Evolutionary conservation across 1,284 basidiomycete species (phyloP).

Genomic region (Exobasidium cylindrosporum): DNA sequence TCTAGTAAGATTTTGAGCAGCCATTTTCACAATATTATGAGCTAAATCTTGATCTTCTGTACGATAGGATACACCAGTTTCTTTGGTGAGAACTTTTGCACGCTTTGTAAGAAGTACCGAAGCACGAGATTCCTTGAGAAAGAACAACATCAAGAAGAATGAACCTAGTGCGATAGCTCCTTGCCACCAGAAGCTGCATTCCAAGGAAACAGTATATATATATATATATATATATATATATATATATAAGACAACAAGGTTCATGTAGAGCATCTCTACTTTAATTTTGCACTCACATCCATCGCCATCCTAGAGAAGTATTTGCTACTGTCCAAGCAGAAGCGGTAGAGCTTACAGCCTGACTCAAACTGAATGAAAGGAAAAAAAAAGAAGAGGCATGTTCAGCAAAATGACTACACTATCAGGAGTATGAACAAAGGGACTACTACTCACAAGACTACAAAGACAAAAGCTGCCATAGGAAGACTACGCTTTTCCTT

Average conservation of each 20-base stretch:
- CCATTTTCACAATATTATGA: background rate
- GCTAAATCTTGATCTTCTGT: background rate
- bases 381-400: background rate
- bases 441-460: too few species aligned
- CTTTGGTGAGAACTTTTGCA: conserved; percentile 1
- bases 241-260: too few species aligned
- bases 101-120: background rate
- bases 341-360: background rate
- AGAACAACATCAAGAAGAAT: background rate
- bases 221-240: too few species aligned
- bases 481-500: conserved; percentile 3
- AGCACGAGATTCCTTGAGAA: background rate
- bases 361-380: too few species aligned
- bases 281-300: too few species aligned
- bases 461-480: background rate
- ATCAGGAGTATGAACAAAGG: too few species aligned
- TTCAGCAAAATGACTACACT: background rate
- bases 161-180: background rate
- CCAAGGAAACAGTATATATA: background rate
- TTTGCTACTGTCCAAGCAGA: conserved; percentile 11
- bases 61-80: background rate
- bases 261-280: too few species aligned
- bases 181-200: conserved; percentile 1
- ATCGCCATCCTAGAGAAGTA: too few species aligned
- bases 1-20: background rate